Conservation (phyloP, 306 rosid species). For the Sphenostylis stenocarpa region DNA sequence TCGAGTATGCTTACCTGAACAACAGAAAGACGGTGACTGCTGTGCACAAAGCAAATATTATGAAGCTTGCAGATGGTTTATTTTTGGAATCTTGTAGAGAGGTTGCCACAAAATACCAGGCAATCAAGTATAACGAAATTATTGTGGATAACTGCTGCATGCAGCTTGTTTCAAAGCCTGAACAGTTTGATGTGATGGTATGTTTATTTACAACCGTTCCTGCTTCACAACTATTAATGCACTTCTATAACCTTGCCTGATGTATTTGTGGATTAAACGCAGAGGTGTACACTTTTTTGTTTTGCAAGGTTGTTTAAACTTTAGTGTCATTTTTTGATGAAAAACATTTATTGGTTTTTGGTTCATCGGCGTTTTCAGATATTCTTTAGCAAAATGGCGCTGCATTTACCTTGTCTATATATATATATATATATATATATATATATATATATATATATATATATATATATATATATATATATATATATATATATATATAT, state of each 20-base stretch:
- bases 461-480: too few species aligned
- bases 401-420: background rate
- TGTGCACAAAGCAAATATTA: slow-evolving; percentile 81
- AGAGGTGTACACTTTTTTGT: background rate
- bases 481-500: too few species aligned
- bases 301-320: slow-evolving; percentile 1
- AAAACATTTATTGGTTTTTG: background rate
- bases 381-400: background rate
- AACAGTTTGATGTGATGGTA: slow-evolving; percentile 89
- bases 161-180: slow-evolving; percentile 81
- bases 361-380: background rate
- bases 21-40: slow-evolving; percentile 82
- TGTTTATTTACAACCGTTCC: background rate
- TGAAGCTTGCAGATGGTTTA: slow-evolving; percentile 81
- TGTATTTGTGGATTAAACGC: background rate
- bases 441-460: too few species aligned
- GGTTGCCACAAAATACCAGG: slow-evolving; percentile 59
- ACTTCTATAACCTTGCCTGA: background rate
- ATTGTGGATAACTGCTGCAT: slow-evolving; percentile 85
- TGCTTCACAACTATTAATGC: background rate
- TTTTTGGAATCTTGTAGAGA: slow-evolving; percentile 78
- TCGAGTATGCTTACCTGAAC: slow-evolving; percentile 73
- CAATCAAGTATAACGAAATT: slow-evolving; percentile 58
- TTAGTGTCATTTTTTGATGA: background rate
- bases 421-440: too few species aligned